phyloP scores from a whole-genome alignment of 75 land plant genomes.

The Adiantum capillusveneris region DNA sequence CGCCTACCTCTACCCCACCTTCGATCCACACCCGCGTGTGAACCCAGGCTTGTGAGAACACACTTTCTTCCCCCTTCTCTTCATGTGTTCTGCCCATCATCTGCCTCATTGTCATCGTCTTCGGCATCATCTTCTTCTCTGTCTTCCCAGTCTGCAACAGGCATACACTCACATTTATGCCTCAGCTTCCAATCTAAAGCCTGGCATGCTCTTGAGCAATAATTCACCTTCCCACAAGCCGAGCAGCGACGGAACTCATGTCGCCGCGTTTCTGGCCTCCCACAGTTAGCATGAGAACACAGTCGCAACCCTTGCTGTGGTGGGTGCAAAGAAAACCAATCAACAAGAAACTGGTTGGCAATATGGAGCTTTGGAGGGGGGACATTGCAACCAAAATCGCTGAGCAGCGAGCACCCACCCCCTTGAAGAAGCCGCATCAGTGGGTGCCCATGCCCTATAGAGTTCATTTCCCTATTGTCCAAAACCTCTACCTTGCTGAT shows the following conservation, averaged over 20 bases:
- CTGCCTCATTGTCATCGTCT: too few species aligned
- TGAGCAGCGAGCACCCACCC: conserved; percentile 30
- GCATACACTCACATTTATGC: conserved; percentile 20
- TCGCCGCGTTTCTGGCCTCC: conserved; percentile 25
- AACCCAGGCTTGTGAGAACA: too few species aligned
- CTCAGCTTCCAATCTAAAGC: conserved; percentile 31
- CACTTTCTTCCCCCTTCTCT: too few species aligned
- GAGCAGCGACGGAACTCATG: conserved; percentile 33
- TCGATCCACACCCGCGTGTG: too few species aligned
- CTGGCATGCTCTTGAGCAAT: conserved; percentile 32
- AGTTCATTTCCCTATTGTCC: too few species aligned
- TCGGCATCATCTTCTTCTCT: conserved; percentile 10
- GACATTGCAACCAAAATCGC: conserved; percentile 33
- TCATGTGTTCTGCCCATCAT: neutral
- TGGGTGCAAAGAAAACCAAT: conserved; percentile 23
- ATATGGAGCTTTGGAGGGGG: conserved; percentile 30
- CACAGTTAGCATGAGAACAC: conserved; percentile 26
- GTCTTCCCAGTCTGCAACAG: conserved; percentile 29
- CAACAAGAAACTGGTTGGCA: conserved; percentile 25
- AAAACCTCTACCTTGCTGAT: too few species aligned
- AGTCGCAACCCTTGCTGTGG: conserved; percentile 13
- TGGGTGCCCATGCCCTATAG: too few species aligned
- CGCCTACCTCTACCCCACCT: too few species aligned
- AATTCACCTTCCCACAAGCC: conserved; percentile 24
- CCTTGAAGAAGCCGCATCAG: conserved; percentile 12